Base-by-base conservation (phyloP, 2,329 filamentous ascomycete species). In the Leptographium wingfieldii region DNA sequence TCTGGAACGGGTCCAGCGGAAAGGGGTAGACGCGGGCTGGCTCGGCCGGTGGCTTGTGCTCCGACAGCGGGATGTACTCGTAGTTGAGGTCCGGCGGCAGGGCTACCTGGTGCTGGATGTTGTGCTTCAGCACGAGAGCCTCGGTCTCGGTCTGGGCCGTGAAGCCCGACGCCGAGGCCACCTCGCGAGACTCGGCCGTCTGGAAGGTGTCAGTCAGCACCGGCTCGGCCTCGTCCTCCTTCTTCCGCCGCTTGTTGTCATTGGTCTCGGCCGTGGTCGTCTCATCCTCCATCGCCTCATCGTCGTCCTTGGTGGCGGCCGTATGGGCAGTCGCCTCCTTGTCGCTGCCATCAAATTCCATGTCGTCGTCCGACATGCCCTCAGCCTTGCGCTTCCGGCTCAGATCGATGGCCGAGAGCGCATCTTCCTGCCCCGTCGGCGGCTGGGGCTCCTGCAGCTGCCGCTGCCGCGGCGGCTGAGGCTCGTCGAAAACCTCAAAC, bases 101-200 rank as follows among this genome's bases (percentile, higher is more conserved):
- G 14, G 94, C 90, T 66, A 97, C 94, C 74, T 99, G 92, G 78
- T 99, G 94, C 73, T 95, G 92, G 67, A 99, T 95, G 76, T 99
- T 96, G 76, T 99, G 95, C 55, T 90, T 92, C 58, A 99, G 75
- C 27, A 95, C 86, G 33, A 99, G 83, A 6, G 87, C 83, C 55
- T 84, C 78, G 33, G 80, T 77, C 59, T 91, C 87, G 65, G 83
- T 71, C 73, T 78, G 62, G 80, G 84, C 62, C 19, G 80, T 76
- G 59, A 85, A 79, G 10, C 89, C 91, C 38, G 86, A 84, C 6
- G 90, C 87, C 31, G 86, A 87, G 27, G 88, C 90, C 48, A 99
- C 82, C 73, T 97, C 90, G 78, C 92, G 82, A 64, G 92, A 95
- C 74, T 96, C 86, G 69, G 94, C 92, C 14, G 94, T 97, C 76